Percentiles rank a stretch among this genome's conserved stretches.
Evolutionary conservation across 2,329 filamentous ascomycete genomes (phyloP).

Genomic region (Salinomyces thailandicus): DNA sequence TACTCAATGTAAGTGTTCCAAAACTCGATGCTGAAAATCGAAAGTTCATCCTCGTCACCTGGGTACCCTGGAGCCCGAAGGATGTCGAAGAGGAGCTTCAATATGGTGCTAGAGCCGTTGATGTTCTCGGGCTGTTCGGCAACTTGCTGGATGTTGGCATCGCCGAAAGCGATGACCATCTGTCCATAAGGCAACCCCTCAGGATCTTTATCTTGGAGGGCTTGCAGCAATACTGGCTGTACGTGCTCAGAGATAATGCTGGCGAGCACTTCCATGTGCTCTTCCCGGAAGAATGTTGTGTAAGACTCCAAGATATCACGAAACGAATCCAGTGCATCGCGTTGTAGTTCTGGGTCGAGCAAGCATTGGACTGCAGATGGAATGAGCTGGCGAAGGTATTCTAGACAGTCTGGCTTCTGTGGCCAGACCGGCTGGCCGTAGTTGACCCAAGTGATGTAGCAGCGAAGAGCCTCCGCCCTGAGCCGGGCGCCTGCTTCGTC

Average conservation of each 20-base stretch:
- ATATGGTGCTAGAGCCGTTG: constrained; percentile 41
- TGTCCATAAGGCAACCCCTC: constrained; percentile 50
- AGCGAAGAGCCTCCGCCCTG: constrained; percentile 22
- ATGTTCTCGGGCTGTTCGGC: constrained; percentile 44
- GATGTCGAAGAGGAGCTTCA: constrained; percentile 49
- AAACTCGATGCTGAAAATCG: constrained; percentile 65
- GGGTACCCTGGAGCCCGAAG: constrained; percentile 56
- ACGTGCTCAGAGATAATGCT: constrained; percentile 47
- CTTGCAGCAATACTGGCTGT: constrained; percentile 39
- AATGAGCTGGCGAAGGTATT: constrained; percentile 50
- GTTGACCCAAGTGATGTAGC: constrained; percentile 52
- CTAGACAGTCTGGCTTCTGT: constrained; percentile 46
- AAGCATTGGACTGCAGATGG: constrained; percentile 52
- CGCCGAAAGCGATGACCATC: constrained; percentile 58
- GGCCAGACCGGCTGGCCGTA: constrained; percentile 58
- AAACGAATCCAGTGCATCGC: constrained; percentile 52
- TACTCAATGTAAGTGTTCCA: constrained; percentile 66
- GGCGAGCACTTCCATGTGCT: constrained; percentile 49
- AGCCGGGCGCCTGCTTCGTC: constrained; percentile 4
- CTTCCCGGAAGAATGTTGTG: constrained; percentile 49
- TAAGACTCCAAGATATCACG: constrained; percentile 55
- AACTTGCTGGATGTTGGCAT: constrained; percentile 52
- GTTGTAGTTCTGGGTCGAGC: constrained; percentile 46
- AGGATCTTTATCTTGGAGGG: constrained; percentile 49
- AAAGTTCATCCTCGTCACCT: constrained; percentile 63